Evolutionary conservation across 176 grass and related monocot species (phyloP), one percentile per base, ranked within the genome.

Genomic region (Aegilops sharonensis): DNA sequence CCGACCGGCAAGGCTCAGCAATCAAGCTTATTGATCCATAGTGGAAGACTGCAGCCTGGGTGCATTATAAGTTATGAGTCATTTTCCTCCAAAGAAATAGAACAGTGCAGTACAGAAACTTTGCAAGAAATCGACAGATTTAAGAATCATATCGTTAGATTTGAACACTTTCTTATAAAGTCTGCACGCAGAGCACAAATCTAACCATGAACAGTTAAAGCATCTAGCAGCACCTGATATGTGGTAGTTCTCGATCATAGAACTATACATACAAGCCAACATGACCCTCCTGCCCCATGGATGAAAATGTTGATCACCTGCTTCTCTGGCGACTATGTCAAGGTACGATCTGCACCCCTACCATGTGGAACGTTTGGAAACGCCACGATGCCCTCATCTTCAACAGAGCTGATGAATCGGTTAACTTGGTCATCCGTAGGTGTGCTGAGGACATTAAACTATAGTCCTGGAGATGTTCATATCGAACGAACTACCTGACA

Each of bases 21-120:
- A 98, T 98, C 83, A 98, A 88, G 84, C 95, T 95, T 88, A 98
- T 95, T 73, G 95, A 98, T 85, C 95, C 95, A 40, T 95, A 98
- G 83, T 98, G 95, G 75, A 98, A 98, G 20, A 93, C 83, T 20
- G 91, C 72, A 37, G 95, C 95, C 95, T 98, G 91, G 7, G 65
- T 18, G 66, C 11, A 70, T 39, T 67, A 34, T 9, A 81, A 67
- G 29, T 43, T 18, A 42, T 74, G 8, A 82, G 36, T 59, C 64
- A 86, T 56, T 35, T 76, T 40, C 14, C 29, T 10, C 14, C 0
- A 60, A 68, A 48, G 24, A 31, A 30, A 79, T 20, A 65, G 23
- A 61, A 64, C 66, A 75, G 11, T 39, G 11, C 23, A 62, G 25
- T 65, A 21, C 37, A 63, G 29, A 15, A 71, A 71, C 9, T 80